phyloP scores from a whole-genome alignment of 257 asterid genomes.

The Solanum clarkiae region DNA sequence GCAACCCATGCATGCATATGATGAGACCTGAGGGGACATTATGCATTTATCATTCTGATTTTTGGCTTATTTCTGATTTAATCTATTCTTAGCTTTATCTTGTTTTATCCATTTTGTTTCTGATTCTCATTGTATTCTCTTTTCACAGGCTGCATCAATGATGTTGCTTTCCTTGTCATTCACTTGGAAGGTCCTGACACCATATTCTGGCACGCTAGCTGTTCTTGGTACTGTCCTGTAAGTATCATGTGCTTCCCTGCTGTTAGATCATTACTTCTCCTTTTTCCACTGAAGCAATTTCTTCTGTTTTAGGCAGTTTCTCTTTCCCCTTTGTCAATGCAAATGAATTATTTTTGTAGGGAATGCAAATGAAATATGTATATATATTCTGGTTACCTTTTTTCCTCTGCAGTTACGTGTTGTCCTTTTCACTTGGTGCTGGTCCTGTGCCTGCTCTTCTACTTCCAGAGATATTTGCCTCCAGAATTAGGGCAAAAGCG shows the following conservation, averaged over 20 bases:
- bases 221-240: constrained; percentile 84
- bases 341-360: not conserved
- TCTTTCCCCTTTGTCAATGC: not conserved
- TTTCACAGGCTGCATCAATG: constrained; percentile 78
- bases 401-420: constrained; percentile 45
- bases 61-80: not conserved
- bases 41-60: not conserved
- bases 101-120: not conserved
- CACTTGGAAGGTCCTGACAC: constrained; percentile 73
- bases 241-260: constrained; percentile 15
- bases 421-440: constrained; percentile 94
- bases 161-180: constrained; percentile 70
- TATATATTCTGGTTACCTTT: not conserved
- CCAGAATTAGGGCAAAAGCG: constrained; percentile 92
- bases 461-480: constrained; percentile 80
- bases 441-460: constrained; percentile 99
- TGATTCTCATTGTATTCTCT: not conserved
- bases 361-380: not conserved
- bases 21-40: not conserved
- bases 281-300: not conserved
- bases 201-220: constrained; percentile 73
- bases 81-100: not conserved
- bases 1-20: not conserved
- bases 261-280: not conserved
- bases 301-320: not conserved